phyloP scores from a whole-genome alignment of 495 filamentous ascomycete genomes.

The Astrothelium macrocarpum region DNA sequence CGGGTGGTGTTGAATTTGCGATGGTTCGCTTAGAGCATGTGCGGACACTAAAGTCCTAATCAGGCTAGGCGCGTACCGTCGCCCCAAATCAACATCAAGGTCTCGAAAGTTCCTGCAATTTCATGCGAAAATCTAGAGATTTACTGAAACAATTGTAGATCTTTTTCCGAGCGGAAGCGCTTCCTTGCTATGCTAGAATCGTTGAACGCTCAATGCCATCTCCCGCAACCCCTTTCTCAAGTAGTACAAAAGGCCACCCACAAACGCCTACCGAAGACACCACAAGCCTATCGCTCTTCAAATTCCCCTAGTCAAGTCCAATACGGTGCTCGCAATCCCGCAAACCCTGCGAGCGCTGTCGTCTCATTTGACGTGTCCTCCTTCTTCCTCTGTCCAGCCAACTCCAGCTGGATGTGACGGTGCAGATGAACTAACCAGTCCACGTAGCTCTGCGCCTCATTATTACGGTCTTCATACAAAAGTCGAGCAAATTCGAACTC shows the following conservation, averaged over 20 bases:
- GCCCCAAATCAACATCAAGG: background rate
- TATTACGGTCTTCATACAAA: slow-evolving; percentile 90
- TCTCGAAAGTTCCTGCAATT: background rate
- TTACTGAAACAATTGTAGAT: background rate
- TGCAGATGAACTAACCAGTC: slow-evolving; percentile 98
- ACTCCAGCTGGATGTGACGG: slow-evolving; percentile 76
- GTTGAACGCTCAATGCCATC: background rate
- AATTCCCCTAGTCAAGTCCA: slow-evolving; percentile 42
- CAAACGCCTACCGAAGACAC: background rate
- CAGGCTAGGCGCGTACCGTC: background rate
- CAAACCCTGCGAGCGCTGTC: slow-evolving; percentile 38
- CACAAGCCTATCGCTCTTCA: background rate
- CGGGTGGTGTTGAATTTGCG: background rate
- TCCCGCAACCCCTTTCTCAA: background rate
- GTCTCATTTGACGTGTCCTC: slow-evolving; percentile 47
- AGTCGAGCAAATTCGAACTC: slow-evolving; percentile 93
- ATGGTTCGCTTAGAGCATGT: background rate
- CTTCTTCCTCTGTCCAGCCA: slow-evolving; percentile 67
- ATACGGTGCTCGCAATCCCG: slow-evolving; percentile 62
- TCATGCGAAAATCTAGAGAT: background rate
- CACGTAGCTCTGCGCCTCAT: slow-evolving; percentile 94
- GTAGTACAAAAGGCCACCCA: background rate
- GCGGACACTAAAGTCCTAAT: background rate
- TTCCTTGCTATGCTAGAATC: background rate
- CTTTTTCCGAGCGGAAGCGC: background rate